Evolutionary conservation across 2,329 filamentous ascomycete species (phyloP).

Genomic region (Ascosphaera acerosa): DNA sequence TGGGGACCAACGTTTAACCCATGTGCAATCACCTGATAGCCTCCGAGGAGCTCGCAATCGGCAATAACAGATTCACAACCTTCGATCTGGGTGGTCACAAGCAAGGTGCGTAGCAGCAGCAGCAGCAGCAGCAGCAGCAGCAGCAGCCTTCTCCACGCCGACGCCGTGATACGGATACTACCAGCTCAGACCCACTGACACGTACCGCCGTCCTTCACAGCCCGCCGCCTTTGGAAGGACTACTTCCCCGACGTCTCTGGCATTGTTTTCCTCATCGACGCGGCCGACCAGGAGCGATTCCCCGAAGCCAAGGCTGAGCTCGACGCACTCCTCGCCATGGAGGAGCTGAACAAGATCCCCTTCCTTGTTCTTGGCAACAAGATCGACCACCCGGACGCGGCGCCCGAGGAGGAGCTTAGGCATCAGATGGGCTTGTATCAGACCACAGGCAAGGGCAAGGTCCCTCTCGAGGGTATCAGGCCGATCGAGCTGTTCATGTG

Average conservation of each 20-base stretch:
- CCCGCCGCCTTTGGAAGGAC: constrained; percentile 83
- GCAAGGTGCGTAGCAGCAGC: constrained; percentile 36
- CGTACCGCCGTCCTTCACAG: constrained; percentile 27
- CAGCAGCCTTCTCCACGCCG: neutral
- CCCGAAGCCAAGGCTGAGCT: constrained; percentile 89
- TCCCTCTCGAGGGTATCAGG: constrained; percentile 71
- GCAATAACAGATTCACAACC: constrained; percentile 82
- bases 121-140: too few species aligned
- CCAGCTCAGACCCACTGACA: neutral
- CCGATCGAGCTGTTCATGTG: constrained; percentile 98
- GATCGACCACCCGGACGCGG: constrained; percentile 91
- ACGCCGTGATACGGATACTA: constrained; percentile 1
- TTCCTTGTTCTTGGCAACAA: constrained; percentile 97
- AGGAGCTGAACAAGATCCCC: constrained; percentile 84
- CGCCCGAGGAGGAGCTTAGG: constrained; percentile 86
- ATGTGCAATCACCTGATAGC: constrained; percentile 34
- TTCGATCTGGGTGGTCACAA: constrained; percentile 87
- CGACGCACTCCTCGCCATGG: constrained; percentile 85
- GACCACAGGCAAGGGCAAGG: constrained; percentile 88
- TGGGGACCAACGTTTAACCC: too few species aligned
- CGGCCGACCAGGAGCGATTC: constrained; percentile 91
- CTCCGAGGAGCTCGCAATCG: constrained; percentile 77
- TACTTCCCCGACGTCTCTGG: constrained; percentile 93
- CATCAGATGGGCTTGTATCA: constrained; percentile 85
- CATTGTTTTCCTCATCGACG: constrained; percentile 93